A percentile compares a stretch with the other conserved stretches of the same genome.
These are phyloP conservation scores for Phoma sp. DNA, from an alignment of 2,329 filamentous ascomycete species.

Conservation along the genomic window DNA sequence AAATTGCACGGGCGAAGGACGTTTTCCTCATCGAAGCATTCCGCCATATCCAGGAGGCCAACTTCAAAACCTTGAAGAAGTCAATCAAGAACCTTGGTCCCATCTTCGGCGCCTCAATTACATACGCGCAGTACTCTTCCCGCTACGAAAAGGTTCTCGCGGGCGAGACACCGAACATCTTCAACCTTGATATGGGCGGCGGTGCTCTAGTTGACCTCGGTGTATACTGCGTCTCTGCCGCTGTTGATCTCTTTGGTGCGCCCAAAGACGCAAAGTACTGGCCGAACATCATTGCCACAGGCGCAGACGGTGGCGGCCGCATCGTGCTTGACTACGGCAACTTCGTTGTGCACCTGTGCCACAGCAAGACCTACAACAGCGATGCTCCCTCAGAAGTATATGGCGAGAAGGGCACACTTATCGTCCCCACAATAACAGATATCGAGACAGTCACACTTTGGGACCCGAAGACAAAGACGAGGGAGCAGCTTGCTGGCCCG, in stretches of 20 bases:
- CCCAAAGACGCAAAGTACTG: conserved; percentile 53
- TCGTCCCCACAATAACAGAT: conserved; percentile 55
- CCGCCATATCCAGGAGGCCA: conserved; percentile 59
- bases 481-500: conserved; percentile 49
- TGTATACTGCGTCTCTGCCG: conserved; percentile 57
- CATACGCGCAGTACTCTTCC: conserved; percentile 54
- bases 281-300: conserved; percentile 54
- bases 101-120: conserved; percentile 55
- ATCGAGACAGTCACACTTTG: conserved; percentile 52
- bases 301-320: conserved; percentile 57
- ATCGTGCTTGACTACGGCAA: conserved; percentile 54
- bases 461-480: conserved; percentile 55
- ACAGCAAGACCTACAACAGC: conserved; percentile 55
- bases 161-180: conserved; percentile 58
- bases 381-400: conserved; percentile 55
- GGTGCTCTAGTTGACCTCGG: conserved; percentile 59
- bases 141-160: conserved; percentile 57
- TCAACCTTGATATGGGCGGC: conserved; percentile 56
- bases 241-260: conserved; percentile 57
- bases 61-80: conserved; percentile 55
- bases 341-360: conserved; percentile 55
- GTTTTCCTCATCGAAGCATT: conserved; percentile 58
- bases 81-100: conserved; percentile 50
- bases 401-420: conserved; percentile 57
- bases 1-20: conserved; percentile 49